Base-by-base conservation (phyloP, 139 green algal genomes). In the Diplosphaera chodatii region DNA sequence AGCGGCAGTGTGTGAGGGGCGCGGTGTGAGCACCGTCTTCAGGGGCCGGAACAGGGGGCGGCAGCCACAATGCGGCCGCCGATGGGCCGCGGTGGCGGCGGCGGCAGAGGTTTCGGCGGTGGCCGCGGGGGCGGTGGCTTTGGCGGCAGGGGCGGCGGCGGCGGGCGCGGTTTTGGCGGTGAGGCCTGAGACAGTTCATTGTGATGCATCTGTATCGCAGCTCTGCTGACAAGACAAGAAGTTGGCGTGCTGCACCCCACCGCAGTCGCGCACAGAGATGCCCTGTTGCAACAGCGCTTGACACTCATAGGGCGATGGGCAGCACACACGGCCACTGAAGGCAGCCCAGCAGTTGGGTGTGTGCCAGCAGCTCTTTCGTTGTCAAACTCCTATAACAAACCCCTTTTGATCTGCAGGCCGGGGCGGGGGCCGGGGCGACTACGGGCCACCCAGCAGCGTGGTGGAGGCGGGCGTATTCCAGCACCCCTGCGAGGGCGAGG, bases 401-500 rank as follows among this genome's bases (percentile, higher is more conserved):
- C 32, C 25, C 4, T 32, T 32, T 32, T 3, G 25, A 32, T n/a
- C n/a, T n/a, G n/a, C 59, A 65, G n/a, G 59, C 59, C 48, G 48
- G 4, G 59, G 59, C 23, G 28, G 59, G 4, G 59, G 59, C 3
- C 59, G 59, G 25, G 59, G 59, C 59, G 75, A 76, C 65, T 69
- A 76, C 33, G 75, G 75, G 5, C 75, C 75, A 15, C 75, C 89
- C 22, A 83, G 85, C 37, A 67, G 75, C 25, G 92, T 97, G 0
- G 84, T 95, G 21, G 92, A 97, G 81, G 90, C 92, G 21, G 94
- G 96, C 22, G 63, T 63, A 0, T 99, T 97, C 75, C 48, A 87
- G 69, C 96, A 99, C 70, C 86, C 93, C 18, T 99, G 96, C 82
- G 96, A 99, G 75, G 96, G 96, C 33, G 96, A 99, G 75, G 90